phyloP scores from a whole-genome alignment of 805 yeast species.

The Spathaspora girioi region DNA sequence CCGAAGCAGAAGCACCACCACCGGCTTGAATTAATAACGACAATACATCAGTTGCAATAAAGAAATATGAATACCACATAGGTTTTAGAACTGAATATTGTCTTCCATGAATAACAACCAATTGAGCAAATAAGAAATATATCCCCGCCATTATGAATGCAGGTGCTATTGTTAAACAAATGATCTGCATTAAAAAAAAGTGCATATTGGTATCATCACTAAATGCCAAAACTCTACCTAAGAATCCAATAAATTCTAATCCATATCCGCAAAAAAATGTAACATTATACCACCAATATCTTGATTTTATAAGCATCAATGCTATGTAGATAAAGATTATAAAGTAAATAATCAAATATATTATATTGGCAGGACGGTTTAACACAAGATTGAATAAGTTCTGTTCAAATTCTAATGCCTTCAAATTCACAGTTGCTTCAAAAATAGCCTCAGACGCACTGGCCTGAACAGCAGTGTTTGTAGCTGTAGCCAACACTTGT shows the following conservation, averaged over 20 bases:
- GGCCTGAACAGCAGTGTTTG: constrained; percentile 20
- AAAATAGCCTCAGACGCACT: constrained; percentile 31
- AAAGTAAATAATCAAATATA: constrained; percentile 26
- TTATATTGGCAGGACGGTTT: constrained; percentile 27
- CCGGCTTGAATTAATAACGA: constrained; percentile 37
- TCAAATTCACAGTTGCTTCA: constrained; percentile 29
- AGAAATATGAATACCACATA: constrained; percentile 42
- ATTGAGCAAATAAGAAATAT: constrained; percentile 37
- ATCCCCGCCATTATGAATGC: constrained; percentile 43
- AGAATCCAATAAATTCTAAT: constrained; percentile 34
- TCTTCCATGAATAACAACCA: constrained; percentile 36
- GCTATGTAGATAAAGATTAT: constrained; percentile 20
- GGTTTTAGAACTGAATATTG: constrained; percentile 36
- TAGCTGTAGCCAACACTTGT: constrained; percentile 37
- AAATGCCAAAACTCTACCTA: constrained; percentile 33
- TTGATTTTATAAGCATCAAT: constrained; percentile 26
- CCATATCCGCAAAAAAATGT: constrained; percentile 34
- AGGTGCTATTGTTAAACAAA: constrained; percentile 36
- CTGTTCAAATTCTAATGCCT: constrained; percentile 23
- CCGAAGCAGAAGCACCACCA: constrained; percentile 33
- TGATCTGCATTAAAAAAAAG: constrained; percentile 29
- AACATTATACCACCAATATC: constrained; percentile 38
- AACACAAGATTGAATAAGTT: constrained; percentile 23
- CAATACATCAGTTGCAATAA: constrained; percentile 33
- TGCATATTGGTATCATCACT: constrained; percentile 16